These are phyloP conservation scores for Xylaria scruposa DNA, from an alignment of 495 filamentous ascomycete species.

Conservation along the genomic window DNA sequence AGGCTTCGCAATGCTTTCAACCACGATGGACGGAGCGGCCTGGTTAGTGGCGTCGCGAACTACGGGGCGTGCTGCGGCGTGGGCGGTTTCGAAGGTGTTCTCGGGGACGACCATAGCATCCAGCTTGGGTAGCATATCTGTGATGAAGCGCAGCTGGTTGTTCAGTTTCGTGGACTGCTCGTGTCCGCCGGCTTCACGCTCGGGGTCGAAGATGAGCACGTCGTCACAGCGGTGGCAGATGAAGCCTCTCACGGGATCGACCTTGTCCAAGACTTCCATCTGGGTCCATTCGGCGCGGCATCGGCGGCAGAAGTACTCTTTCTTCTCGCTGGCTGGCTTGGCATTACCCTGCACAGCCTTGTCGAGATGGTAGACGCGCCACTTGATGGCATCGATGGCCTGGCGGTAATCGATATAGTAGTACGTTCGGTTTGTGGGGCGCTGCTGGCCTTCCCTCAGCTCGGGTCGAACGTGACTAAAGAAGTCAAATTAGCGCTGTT, in stretches of 20 bases:
- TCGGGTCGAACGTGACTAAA: conserved; percentile 79
- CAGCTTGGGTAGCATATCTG: conserved; percentile 84
- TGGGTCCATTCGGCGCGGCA: conserved; percentile 84
- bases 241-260: conserved; percentile 68
- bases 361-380: conserved; percentile 82
- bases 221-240: conserved; percentile 82
- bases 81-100: conserved; percentile 84
- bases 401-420: conserved; percentile 96
- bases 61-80: conserved; percentile 64
- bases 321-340: conserved; percentile 80
- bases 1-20: conserved; percentile 57
- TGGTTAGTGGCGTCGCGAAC: conserved; percentile 66
- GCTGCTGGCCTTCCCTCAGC: conserved; percentile 76
- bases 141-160: conserved; percentile 82
- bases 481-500: conserved; percentile 28
- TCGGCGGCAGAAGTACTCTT: conserved; percentile 84
- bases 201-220: conserved; percentile 70
- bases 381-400: conserved; percentile 96
- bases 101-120: conserved; percentile 83
- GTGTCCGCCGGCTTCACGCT: conserved; percentile 72
- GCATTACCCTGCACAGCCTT: conserved; percentile 83
- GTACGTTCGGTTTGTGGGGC: conserved; percentile 84
- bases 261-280: conserved; percentile 81
- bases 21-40: conserved; percentile 59
- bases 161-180: conserved; percentile 88